Evolutionary conservation across 768 basidiomycete genomes (phyloP), one percentile per base, ranked within the genome.

Genomic region (Favolaschia claudopus): DNA sequence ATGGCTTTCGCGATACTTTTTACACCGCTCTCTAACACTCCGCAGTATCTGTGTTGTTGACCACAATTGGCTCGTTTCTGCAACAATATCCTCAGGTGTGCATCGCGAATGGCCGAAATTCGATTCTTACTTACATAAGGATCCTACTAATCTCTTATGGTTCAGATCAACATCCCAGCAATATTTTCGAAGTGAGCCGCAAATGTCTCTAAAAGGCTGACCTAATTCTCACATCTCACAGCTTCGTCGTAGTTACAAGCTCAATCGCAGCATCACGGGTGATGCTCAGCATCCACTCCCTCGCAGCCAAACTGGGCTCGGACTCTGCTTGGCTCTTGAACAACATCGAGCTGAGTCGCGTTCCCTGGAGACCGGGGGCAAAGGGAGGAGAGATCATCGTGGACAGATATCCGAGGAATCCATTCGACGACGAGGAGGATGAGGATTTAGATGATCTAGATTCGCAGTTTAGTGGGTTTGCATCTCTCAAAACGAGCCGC

Each of bases 311-410:
- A 17, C 66, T 77, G 19, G 76, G 79, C 29, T 76, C 81, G 7
- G 76, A 78, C 32, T 73, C 77, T 2, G 71, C 73, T 12, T 81
- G 77, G 79, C 67, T 82, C 8, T 72, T 83, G 22, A 81, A 72
- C 63, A 74, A 78, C 57, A 74, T 77, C 7, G 80, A 83, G 66
- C 71, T 83, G 24, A 77, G 75, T 36, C 78, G 81, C 24, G 74
- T 82, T 4, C 71, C 65, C 1, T 80, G 78, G 76, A 72, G 69
- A 24, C 67, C 27, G 12, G 80, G 79, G 8, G 60, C 62, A 8
- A 71, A 61, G 27, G 74, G 75, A 37, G 74, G 78, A 14, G 80
- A 80, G 55, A 67, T 81, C 19, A 70, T 76, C 43, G 69, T 77
- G 7, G 76, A 76, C 43, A 36, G 53, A 19, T 46, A 55, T 29